A percentile compares a stretch with the other conserved stretches of the same genome.
Conservation (phyloP, 2,329 filamentous ascomycete genomes). For the Parafenestella ontariensis region DNA sequence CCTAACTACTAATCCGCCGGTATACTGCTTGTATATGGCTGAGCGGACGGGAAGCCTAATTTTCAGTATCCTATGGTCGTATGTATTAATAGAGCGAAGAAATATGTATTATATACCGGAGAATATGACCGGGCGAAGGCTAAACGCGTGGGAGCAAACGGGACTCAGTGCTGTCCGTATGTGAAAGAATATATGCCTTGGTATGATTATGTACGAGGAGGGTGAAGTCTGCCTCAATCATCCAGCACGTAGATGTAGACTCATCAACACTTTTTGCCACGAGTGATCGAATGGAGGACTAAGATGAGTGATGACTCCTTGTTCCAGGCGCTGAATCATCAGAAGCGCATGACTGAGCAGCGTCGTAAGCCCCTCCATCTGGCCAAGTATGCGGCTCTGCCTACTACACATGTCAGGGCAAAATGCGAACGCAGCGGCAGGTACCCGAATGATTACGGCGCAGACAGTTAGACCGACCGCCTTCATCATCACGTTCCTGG, state of each 20-base stretch:
- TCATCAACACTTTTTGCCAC: not conserved
- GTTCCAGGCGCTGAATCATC: conserved; percentile 1
- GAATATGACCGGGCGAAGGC: too few species aligned
- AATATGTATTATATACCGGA: too few species aligned
- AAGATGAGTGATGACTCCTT: not conserved
- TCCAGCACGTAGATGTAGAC: not conserved
- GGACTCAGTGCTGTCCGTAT: too few species aligned
- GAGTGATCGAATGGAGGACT: not conserved
- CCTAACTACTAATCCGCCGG: too few species aligned
- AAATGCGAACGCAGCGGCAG: conserved; percentile 1
- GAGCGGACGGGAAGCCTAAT: too few species aligned
- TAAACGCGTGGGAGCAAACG: too few species aligned
- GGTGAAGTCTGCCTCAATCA: not conserved
- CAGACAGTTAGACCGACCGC: conserved; percentile 2
- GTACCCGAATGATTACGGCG: conserved; percentile 8
- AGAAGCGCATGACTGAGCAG: conserved; percentile 8
- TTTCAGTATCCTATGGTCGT: too few species aligned
- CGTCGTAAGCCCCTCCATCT: conserved; percentile 5
- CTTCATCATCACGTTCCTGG: conserved; percentile 7
- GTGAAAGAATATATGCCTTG: too few species aligned
- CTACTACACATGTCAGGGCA: not conserved
- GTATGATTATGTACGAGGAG: too few species aligned
- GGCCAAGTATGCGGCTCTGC: conserved; percentile 6
- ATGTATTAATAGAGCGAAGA: too few species aligned
- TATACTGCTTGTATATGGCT: too few species aligned